Base-by-base conservation (phyloP, 495 filamentous ascomycete species). In the Aspergillus funiculosus region DNA sequence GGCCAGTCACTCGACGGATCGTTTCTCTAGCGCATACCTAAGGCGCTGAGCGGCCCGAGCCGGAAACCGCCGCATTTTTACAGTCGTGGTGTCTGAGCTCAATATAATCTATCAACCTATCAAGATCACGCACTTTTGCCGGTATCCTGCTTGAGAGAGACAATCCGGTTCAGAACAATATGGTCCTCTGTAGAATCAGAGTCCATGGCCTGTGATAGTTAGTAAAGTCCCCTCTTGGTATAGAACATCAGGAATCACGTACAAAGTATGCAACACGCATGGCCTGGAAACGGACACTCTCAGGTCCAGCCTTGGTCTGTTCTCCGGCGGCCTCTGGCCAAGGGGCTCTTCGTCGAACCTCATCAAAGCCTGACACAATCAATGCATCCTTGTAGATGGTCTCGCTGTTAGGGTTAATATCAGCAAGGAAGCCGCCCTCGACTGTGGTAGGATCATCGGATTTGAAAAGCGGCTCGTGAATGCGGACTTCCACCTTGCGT, bases 241-340 rank as follows among this genome's bases (percentile, higher is more conserved):
- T 3, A 37, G 4, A 32, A 26, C 17, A 35, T 14, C 5, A 35
- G 32, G 28, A 38, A 24, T 9, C 13, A 46, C 49, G 32, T 46
- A 51, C 69, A 68, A 75, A 96, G 62, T 96, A 98, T 9, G 81
- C 92, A 38, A 90, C 82, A 14, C 94, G 77, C 77, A 96, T 79
- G 9, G 79, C 92, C 69, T 98, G 94, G 76, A 98, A 98, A 14
- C 94, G 73, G 1, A 95, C 83, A 35, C 77, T 82, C 62, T 91
- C 85, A 0, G 75, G 76, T 0, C 81, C 81, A 6, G 67, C 67
- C 54, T 80, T 74, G 14, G 71, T 72, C 13, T 71, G 63, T 59
- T 85, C 82, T 2, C 80, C 83, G 13, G 79, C 84, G 25, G 80
- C 75, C 60, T 83, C 80, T 7, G 91, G 88, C 88, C 89, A 94